phyloP scores from a whole-genome alignment of 768 basidiomycete genomes.

The Boletus tylopilopsis region DNA sequence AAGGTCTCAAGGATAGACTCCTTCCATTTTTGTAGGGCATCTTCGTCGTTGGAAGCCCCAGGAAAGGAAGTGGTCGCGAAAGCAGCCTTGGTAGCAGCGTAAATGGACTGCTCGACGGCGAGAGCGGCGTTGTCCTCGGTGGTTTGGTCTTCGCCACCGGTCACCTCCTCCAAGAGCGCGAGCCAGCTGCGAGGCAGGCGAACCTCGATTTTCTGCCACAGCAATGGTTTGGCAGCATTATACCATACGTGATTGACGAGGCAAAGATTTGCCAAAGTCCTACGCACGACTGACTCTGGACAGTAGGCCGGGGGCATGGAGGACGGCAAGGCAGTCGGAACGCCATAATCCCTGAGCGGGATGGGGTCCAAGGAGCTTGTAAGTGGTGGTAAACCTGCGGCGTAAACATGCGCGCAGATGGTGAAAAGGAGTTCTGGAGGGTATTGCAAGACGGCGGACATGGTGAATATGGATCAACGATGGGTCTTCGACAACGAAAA shows the following conservation, averaged over 20 bases:
- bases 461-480: neutral
- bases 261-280: conserved; percentile 66
- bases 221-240: conserved; percentile 82
- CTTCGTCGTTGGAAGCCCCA: conserved; percentile 36
- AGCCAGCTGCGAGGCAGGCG: conserved; percentile 84
- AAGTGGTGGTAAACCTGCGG: conserved; percentile 53
- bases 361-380: conserved; percentile 69
- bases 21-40: conserved; percentile 49
- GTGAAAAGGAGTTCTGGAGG: conserved; percentile 70
- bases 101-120: conserved; percentile 64
- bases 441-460: conserved; percentile 40
- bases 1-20: conserved; percentile 57
- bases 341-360: conserved; percentile 37
- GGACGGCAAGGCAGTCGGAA: conserved; percentile 65
- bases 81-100: conserved; percentile 62
- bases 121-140: conserved; percentile 52
- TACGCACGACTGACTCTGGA: conserved; percentile 62
- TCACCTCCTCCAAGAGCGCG: conserved; percentile 72
- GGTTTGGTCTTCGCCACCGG: conserved; percentile 57
- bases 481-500: neutral
- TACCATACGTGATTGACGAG: conserved; percentile 77
- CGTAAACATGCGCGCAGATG: conserved; percentile 71
- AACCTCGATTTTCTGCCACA: conserved; percentile 82
- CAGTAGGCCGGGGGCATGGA: conserved; percentile 69
- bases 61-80: conserved; percentile 42